Conservation (phyloP, 768 basidiomycete genomes). For the Termitomyces sp. region DNA sequence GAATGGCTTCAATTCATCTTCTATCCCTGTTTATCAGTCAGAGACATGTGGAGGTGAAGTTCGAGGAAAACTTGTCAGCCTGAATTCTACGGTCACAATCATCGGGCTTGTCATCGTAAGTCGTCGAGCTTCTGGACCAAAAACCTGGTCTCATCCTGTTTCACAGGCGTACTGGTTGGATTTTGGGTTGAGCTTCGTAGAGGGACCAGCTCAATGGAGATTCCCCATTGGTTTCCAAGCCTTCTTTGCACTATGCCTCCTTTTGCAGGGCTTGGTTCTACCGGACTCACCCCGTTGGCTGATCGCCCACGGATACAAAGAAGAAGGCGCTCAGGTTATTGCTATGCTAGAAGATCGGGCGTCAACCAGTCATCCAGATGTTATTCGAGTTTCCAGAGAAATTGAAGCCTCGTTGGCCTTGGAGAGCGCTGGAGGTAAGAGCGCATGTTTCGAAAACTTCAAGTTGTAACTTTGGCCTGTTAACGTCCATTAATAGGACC, state of each 20-base stretch:
- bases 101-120: slow-evolving; percentile 33
- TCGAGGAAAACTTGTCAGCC: slow-evolving; percentile 28
- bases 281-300: slow-evolving; percentile 37
- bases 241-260: slow-evolving; percentile 29
- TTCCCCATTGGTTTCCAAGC: slow-evolving; percentile 31
- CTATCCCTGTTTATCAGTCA: slow-evolving; percentile 35
- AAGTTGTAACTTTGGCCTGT: background rate
- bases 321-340: slow-evolving; percentile 29
- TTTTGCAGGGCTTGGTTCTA: slow-evolving; percentile 28
- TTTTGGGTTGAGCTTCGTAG: slow-evolving; percentile 33
- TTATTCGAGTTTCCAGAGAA: slow-evolving; percentile 26
- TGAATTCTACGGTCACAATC: slow-evolving; percentile 34
- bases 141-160: background rate
- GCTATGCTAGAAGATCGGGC: slow-evolving; percentile 29
- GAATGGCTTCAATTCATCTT: slow-evolving; percentile 36
- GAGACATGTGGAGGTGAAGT: slow-evolving; percentile 32
- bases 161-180: slow-evolving; percentile 33
- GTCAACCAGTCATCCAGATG: slow-evolving; percentile 25
- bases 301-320: slow-evolving; percentile 29
- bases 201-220: slow-evolving; percentile 23
- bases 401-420: slow-evolving; percentile 30
- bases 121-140: background rate
- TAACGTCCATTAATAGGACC: slow-evolving; percentile 19
- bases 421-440: slow-evolving; percentile 31
- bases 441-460: background rate